These are phyloP conservation scores for Kazachstania kunashirensis DNA, from an alignment of 805 yeast genomes.

Conservation along the genomic window DNA sequence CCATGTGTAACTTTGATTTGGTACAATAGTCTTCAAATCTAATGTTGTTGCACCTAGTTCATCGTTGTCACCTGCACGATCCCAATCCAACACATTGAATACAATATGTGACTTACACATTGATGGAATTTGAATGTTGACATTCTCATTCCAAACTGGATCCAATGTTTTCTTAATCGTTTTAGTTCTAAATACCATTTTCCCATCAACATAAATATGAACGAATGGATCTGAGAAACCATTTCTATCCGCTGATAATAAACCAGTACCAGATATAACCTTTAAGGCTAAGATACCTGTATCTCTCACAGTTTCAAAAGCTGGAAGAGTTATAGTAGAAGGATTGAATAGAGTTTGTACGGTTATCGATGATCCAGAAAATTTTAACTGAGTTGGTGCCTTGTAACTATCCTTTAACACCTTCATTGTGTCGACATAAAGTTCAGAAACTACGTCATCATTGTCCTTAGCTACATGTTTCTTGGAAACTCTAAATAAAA, in stretches of 20 bases:
- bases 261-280: slow-evolving; percentile 44
- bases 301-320: slow-evolving; percentile 54
- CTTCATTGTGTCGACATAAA: slow-evolving; percentile 40
- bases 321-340: slow-evolving; percentile 41
- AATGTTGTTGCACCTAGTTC: slow-evolving; percentile 43
- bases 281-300: slow-evolving; percentile 55
- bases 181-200: slow-evolving; percentile 46
- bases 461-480: slow-evolving; percentile 38
- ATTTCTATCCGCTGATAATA: slow-evolving; percentile 54
- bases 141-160: slow-evolving; percentile 70
- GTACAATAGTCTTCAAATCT: slow-evolving; percentile 42
- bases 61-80: slow-evolving; percentile 61
- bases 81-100: slow-evolving; percentile 64
- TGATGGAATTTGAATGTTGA: slow-evolving; percentile 51
- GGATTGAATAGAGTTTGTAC: slow-evolving; percentile 56
- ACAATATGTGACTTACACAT: slow-evolving; percentile 44
- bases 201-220: slow-evolving; percentile 43
- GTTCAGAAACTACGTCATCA: slow-evolving; percentile 45
- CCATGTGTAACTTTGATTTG: slow-evolving; percentile 37
- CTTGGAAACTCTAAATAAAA: slow-evolving; percentile 49
- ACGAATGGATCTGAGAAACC: slow-evolving; percentile 73
- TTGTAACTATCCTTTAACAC: slow-evolving; percentile 42
- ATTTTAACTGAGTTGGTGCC: slow-evolving; percentile 37
- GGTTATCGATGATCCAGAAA: slow-evolving; percentile 35
- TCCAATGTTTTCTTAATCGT: slow-evolving; percentile 55